Evolutionary conservation across 2,329 filamentous ascomycete species (phyloP).

Genomic region (Penicillium glabrum): DNA sequence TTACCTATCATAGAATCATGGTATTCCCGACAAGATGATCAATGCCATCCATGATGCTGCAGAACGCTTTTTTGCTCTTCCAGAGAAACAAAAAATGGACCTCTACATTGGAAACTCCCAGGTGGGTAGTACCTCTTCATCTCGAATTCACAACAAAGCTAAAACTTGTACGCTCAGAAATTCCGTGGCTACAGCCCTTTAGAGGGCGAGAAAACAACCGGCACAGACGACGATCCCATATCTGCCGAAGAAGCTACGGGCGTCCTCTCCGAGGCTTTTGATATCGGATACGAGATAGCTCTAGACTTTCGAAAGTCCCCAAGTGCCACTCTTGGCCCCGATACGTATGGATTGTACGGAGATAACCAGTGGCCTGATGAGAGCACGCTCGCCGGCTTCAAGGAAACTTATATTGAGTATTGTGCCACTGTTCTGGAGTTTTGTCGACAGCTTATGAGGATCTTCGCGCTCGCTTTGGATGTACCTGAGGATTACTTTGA

Average conservation of each 20-base stretch:
- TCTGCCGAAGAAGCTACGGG: conserved; percentile 7
- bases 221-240: conserved; percentile 14
- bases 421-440: conserved; percentile 16
- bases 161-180: conserved; percentile 9
- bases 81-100: conserved; percentile 44
- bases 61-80: conserved; percentile 42
- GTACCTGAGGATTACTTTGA: conserved; percentile 40
- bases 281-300: conserved; percentile 27
- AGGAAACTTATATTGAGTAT: conserved; percentile 18
- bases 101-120: conserved; percentile 35
- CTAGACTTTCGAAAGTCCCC: conserved; percentile 15
- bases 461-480: conserved; percentile 42
- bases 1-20: conserved; percentile 20
- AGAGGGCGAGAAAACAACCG: conserved; percentile 18
- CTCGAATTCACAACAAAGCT: background rate
- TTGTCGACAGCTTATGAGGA: conserved; percentile 30
- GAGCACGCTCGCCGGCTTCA: conserved; percentile 16
- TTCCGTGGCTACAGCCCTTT: conserved; percentile 29
- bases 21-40: conserved; percentile 18
- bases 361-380: conserved; percentile 26
- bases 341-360: conserved; percentile 21
- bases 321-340: conserved; percentile 11
- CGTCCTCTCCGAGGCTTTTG: conserved; percentile 26
- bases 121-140: conserved; percentile 2
- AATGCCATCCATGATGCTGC: conserved; percentile 22